Base-by-base conservation (phyloP, 2,329 filamentous ascomycete species). In the Alternaria sp. region DNA sequence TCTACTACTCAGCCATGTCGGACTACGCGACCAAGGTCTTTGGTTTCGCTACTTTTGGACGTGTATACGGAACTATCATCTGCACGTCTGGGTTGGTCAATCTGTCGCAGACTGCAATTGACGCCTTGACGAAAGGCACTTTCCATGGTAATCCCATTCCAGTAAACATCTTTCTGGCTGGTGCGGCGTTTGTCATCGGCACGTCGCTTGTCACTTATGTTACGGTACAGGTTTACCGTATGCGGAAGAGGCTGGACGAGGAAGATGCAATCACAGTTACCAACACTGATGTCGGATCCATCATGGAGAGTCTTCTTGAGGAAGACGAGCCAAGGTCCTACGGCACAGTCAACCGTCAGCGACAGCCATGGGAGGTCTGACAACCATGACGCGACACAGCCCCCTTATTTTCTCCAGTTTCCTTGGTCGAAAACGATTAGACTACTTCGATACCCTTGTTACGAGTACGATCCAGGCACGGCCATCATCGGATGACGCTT, bases 11-110 rank as follows among this genome's bases (percentile, higher is more conserved):
- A 0, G 90, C 92, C 9, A 92, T 97, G 69, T 94, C 90, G 41
- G 93, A 97, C 80, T 97, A 95, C 74, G 87, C 88, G 27, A 92
- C 92, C 62, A 97, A 97, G 78, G 93, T 97, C 22, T 97, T 97
- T 75, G 93, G 93, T 5, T 96, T 97, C 79, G 77, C 89, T 58
- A 97, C 92, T 0, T 97, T 97, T 72, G 93, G 93, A 28, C 95
- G 91, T 46, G 92, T 97, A 8, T 97, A 97, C 77, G 93, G 93
- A 4, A 85, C 93, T 28, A 91, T 96, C 64, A 95, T 97, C 68
- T 95, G 92, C 79, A 80, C 94, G 5, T 90, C 93, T 0, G 93
- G 93, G 0, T 76, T 97, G 2, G 84, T 93, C 73, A 96, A 95
- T 77, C 92, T 97, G 68, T 87, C 87, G 2, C 92, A 97, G 79